These are phyloP conservation scores for Dicorynia guianensis DNA, from an alignment of 306 rosid species.

Conservation along the genomic window DNA sequence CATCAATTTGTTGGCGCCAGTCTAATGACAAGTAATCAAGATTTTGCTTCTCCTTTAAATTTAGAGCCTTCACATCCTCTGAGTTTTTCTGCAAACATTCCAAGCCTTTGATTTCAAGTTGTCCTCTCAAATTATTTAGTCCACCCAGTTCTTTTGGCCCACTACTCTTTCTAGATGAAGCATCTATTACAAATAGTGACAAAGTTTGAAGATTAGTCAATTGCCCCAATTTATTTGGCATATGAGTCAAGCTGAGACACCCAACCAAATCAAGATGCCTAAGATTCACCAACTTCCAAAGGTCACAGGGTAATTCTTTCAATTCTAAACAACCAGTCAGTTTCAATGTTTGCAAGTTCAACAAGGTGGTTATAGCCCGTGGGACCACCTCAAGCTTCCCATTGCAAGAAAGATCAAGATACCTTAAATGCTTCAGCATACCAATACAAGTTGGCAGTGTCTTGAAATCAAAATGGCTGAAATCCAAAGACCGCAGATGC, in stretches of 20 bases:
- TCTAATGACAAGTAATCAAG: background rate
- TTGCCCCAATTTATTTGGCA: conserved; percentile 1
- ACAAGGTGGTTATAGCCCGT: background rate
- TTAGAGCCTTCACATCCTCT: background rate
- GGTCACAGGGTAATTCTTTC: background rate
- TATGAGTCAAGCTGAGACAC: background rate
- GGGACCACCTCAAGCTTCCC: too few species aligned
- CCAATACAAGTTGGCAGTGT: too few species aligned
- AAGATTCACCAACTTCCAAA: conserved; percentile 17
- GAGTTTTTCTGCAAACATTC: background rate
- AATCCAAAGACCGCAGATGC: too few species aligned
- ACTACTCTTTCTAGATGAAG: too few species aligned
- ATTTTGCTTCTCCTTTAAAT: conserved; percentile 6
- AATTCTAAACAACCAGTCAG: background rate
- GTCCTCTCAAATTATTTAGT: conserved; percentile 1
- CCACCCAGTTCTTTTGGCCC: background rate
- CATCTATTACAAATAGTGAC: too few species aligned
- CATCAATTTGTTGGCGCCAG: background rate
- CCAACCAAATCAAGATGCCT: background rate
- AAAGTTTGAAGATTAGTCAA: too few species aligned
- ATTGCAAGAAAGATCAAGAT: too few species aligned
- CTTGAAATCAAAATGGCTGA: too few species aligned
- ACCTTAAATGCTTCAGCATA: too few species aligned
- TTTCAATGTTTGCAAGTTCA: background rate
- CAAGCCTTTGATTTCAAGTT: background rate